Base-by-base conservation (phyloP, 805 yeast species). In the Soucietia sequanensis region DNA sequence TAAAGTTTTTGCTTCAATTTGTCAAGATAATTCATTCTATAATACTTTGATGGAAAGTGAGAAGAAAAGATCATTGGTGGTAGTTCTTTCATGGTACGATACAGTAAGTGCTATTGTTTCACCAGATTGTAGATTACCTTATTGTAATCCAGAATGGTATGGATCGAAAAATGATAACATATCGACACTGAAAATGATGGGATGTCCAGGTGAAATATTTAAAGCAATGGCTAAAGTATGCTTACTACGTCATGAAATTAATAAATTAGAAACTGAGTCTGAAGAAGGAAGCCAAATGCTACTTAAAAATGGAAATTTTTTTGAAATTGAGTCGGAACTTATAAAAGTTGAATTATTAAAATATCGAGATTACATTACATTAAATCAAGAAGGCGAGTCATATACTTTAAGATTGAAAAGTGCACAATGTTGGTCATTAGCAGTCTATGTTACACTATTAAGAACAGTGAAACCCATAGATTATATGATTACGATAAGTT, bases 151-250 rank as follows among this genome's bases (percentile, higher is more conserved):
- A 7, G 64, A 55, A 13, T 76, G 80, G 79, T 76, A 73, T 43
- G 81, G 81, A 2, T 41, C 58, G 4, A 54, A 62, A 6, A 45
- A 52, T 18, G 70, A 65, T 37, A 47, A 49, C 8, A 61, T 71
- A 4, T 74, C 80, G 12, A 75, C 80, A 0, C 64, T 75, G 5
- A 65, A 63, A 36, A 65, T 77, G 70, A 75, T 73, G 72, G 82
- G 81, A 1, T 77, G 82, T 42, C 81, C 82, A 0, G 80, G 78
- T 3, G 80, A 75, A 39, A 68, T 77, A 1, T 76, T 77, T 47
- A 51, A 54, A 12, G 67, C 75, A 4, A 60, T 76, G 47, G 57
- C 65, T 2, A 62, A 68, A 28, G 64, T 76, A 4, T 73, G 80
- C 40, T 47, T 48, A 9, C 43, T 75, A 8, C 43, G 68, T 23